phyloP scores from a whole-genome alignment of 1,284 basidiomycete genomes.

The Leccinum cinnamomeum region DNA sequence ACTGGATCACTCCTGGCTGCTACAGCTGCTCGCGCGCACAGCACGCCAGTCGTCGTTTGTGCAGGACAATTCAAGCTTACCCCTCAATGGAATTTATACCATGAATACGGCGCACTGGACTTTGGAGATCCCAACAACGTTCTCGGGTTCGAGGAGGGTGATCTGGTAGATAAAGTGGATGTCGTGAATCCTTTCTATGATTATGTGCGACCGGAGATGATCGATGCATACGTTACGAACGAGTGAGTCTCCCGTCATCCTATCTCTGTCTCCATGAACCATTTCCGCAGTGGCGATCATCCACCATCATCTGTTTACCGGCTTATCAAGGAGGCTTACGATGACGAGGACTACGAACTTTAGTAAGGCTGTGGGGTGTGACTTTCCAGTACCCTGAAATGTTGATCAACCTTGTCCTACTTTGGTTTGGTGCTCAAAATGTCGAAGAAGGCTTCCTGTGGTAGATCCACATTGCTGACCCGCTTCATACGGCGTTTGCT shows the following conservation, averaged over 20 bases:
- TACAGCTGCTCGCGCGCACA: slow-evolving; percentile 88
- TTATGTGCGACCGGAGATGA: slow-evolving; percentile 88
- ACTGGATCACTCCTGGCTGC: slow-evolving; percentile 84
- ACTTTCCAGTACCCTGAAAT: background rate
- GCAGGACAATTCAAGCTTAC: slow-evolving; percentile 97
- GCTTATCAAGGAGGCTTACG: slow-evolving; percentile 88
- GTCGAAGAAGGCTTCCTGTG: slow-evolving; percentile 90
- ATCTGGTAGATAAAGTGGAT: slow-evolving; percentile 80
- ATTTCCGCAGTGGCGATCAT: slow-evolving; percentile 74
- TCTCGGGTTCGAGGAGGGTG: slow-evolving; percentile 77
- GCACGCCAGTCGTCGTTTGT: slow-evolving; percentile 92
- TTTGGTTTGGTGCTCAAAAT: slow-evolving; percentile 61
- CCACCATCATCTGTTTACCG: slow-evolving; percentile 90
- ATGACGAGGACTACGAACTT: slow-evolving; percentile 84
- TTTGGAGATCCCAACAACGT: slow-evolving; percentile 86
- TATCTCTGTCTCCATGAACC: slow-evolving; percentile 10
- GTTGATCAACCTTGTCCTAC: slow-evolving; percentile 15
- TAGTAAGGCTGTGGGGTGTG: slow-evolving; percentile 30
- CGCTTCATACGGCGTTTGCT: slow-evolving; percentile 85
- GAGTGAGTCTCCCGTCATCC: slow-evolving; percentile 61
- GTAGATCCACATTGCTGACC: slow-evolving; percentile 84
- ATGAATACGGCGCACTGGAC: slow-evolving; percentile 84
- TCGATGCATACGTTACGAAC: slow-evolving; percentile 96
- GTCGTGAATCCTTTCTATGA: slow-evolving; percentile 93
- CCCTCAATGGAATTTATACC: slow-evolving; percentile 90